Conservation (phyloP, 129 eudicot genomes). For the Escallonia rubra region DNA sequence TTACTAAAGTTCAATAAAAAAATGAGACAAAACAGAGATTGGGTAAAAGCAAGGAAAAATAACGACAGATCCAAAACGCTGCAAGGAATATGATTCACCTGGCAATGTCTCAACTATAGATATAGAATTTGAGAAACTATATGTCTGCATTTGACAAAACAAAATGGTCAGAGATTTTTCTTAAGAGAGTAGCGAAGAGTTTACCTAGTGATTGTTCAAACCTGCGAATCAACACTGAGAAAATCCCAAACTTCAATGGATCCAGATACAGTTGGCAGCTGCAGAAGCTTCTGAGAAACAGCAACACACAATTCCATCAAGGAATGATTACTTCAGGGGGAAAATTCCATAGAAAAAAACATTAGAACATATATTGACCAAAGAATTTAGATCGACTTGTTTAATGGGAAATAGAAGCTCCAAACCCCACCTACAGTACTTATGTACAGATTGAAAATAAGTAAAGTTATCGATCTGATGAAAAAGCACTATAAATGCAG, state of each 20-base stretch:
- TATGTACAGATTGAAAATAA: too few relatives aligned
- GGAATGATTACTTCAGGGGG: not conserved
- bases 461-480: too few relatives aligned
- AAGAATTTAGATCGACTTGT: too few relatives aligned
- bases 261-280: slow-evolving; percentile 76
- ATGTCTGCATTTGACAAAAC: slow-evolving; percentile 57
- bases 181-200: slow-evolving; percentile 3
- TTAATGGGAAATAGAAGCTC: too few relatives aligned
- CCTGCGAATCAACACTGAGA: slow-evolving; percentile 99
- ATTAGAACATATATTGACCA: too few relatives aligned
- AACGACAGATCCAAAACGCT: not conserved
- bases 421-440: too few relatives aligned
- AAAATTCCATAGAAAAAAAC: not conserved
- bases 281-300: slow-evolving; percentile 77
- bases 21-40: not conserved
- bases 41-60: slow-evolving; percentile 6
- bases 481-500: too few relatives aligned
- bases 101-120: slow-evolving; percentile 79
- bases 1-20: slow-evolving; percentile 34
- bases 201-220: slow-evolving; percentile 21
- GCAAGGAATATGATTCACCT: slow-evolving; percentile 39
- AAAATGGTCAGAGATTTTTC: slow-evolving; percentile 11
- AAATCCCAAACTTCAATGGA: slow-evolving; percentile 99
- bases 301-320: slow-evolving; percentile 14
- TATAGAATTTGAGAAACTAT: slow-evolving; percentile 72